These are phyloP conservation scores for Rhizophora apiculata DNA, from an alignment of 345 rosid species.

Conservation along the genomic window DNA sequence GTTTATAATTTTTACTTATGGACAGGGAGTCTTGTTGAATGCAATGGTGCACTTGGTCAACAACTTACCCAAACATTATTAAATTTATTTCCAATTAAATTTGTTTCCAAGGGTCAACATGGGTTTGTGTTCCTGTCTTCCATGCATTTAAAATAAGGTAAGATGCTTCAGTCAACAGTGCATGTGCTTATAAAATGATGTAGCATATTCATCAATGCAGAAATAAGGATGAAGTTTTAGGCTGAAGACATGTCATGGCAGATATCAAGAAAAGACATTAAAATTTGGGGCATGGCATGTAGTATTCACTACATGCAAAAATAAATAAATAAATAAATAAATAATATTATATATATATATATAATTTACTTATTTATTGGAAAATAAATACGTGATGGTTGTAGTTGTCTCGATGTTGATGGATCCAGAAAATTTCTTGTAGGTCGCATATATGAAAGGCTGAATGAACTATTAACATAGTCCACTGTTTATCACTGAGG, in stretches of 20 bases:
- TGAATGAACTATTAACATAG: no score
- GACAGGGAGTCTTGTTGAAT: slow-evolving; percentile 9
- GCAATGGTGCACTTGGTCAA: slow-evolving; percentile 47
- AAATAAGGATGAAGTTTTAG: slow-evolving; percentile 16
- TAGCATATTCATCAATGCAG: slow-evolving; percentile 1
- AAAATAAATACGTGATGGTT: not conserved
- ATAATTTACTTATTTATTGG: no score
- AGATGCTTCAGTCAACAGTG: slow-evolving; percentile 61
- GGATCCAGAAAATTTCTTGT: no score
- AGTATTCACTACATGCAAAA: not conserved
- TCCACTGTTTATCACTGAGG: no score
- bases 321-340: not conserved
- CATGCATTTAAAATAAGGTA: slow-evolving; percentile 58
- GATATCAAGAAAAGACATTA: slow-evolving; percentile 5
- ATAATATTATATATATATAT: not conserved
- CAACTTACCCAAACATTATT: slow-evolving; percentile 36
- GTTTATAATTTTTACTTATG: slow-evolving; percentile 18
- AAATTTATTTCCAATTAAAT: slow-evolving; percentile 22
- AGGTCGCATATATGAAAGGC: no score
- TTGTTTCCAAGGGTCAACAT: slow-evolving; percentile 44
- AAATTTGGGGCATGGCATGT: not conserved
- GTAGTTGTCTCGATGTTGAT: no score
- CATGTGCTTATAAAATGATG: slow-evolving; percentile 48
- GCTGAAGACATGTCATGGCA: slow-evolving; percentile 11
- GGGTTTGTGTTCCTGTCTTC: slow-evolving; percentile 39